phyloP scores from a whole-genome alignment of 805 yeast species.

The Pichia cabralensis region DNA sequence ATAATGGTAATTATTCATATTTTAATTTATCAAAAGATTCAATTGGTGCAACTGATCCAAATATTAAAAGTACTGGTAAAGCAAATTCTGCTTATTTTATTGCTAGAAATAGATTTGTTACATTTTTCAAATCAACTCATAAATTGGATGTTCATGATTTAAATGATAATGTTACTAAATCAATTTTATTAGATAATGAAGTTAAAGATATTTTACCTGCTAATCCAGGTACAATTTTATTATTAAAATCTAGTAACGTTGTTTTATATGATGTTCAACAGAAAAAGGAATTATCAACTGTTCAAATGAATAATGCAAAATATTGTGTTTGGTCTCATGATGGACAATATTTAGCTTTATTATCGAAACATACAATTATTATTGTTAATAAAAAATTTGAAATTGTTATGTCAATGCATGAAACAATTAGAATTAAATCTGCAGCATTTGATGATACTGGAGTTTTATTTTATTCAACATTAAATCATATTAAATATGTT shows the following conservation, averaged over 20 bases:
- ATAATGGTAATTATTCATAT: slow-evolving; percentile 59
- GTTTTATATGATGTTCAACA: slow-evolving; percentile 89
- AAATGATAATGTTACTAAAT: slow-evolving; percentile 71
- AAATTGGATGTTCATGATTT: slow-evolving; percentile 78
- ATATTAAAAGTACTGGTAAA: slow-evolving; percentile 66
- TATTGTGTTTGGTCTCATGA: slow-evolving; percentile 85
- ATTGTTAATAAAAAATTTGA: slow-evolving; percentile 75
- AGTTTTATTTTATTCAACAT: slow-evolving; percentile 84
- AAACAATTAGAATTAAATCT: slow-evolving; percentile 91
- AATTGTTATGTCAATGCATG: slow-evolving; percentile 77
- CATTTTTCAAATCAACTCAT: slow-evolving; percentile 53
- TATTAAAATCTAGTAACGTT: slow-evolving; percentile 64
- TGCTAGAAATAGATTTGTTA: slow-evolving; percentile 90
- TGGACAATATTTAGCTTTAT: slow-evolving; percentile 77
- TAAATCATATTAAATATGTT: slow-evolving; percentile 92
- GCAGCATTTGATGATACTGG: slow-evolving; percentile 97
- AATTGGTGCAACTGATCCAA: slow-evolving; percentile 90
- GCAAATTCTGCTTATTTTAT: slow-evolving; percentile 85
- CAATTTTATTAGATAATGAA: slow-evolving; percentile 55
- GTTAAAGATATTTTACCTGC: slow-evolving; percentile 68
- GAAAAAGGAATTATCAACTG: slow-evolving; percentile 61
- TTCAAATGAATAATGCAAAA: slow-evolving; percentile 69
- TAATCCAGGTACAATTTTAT: slow-evolving; percentile 73
- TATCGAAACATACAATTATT: slow-evolving; percentile 87
- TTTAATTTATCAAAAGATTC: slow-evolving; percentile 75